Evolutionary conservation across 331 rosid genomes (phyloP).

Genomic region (Cucumis variabilis): DNA sequence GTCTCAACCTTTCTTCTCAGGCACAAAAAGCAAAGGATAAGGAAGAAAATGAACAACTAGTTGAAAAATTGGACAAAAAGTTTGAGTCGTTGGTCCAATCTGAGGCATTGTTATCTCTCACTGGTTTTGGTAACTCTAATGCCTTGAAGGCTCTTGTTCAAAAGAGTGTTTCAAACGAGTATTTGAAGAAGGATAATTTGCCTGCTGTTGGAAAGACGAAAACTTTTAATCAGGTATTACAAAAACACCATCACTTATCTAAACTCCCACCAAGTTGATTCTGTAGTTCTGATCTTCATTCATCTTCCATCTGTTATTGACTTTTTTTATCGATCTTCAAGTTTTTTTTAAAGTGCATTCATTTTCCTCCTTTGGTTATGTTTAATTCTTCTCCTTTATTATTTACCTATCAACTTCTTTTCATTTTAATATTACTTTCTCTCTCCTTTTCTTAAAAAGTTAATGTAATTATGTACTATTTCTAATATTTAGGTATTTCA

Average conservation of each 20-base stretch:
- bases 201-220: constrained; percentile 39
- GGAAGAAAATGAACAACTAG: constrained; percentile 74
- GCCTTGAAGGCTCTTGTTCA: constrained; percentile 73
- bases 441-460: not conserved
- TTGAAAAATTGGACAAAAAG: constrained; percentile 77
- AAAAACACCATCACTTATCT: not conserved
- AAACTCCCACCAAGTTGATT: not conserved
- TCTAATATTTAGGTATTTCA: not conserved
- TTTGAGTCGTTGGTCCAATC: constrained; percentile 67
- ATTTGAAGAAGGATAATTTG: constrained; percentile 47
- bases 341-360: not conserved
- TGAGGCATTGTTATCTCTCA: constrained; percentile 58
- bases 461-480: not conserved
- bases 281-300: not conserved
- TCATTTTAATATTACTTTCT: not conserved
- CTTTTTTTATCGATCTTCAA: not conserved
- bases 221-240: constrained; percentile 56
- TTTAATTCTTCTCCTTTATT: not conserved
- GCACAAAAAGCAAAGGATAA: constrained; percentile 88
- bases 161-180: constrained; percentile 46
- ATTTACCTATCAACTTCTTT: not conserved
- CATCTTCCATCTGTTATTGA: not conserved
- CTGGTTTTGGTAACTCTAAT: constrained; percentile 70
- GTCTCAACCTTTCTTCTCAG: constrained; percentile 51
- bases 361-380: constrained; percentile 1